Percentiles rank a stretch among this genome's conserved stretches.
Evolutionary conservation across 208 protist genomes (phyloP).

Genomic region (Acanthamoeba healyi): DNA sequence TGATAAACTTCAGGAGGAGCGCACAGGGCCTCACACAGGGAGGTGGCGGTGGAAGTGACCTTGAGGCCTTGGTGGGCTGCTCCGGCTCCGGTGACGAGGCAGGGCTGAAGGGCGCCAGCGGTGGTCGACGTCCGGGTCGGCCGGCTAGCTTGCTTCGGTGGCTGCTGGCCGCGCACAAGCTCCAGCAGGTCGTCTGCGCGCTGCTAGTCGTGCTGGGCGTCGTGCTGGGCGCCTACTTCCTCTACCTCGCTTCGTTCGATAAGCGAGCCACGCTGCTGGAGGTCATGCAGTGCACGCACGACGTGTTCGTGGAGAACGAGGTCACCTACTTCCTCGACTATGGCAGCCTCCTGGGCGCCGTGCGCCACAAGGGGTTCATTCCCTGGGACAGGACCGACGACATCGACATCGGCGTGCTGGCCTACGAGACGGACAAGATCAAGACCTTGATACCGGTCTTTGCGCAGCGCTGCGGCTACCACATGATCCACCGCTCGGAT

Average conservation of each 20-base stretch:
- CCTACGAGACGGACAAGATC: neutral
- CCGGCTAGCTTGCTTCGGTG: too few relatives aligned
- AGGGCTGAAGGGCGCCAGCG: too few relatives aligned
- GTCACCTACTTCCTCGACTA: conserved; percentile 59
- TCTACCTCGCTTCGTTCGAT: neutral
- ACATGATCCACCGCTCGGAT: conserved; percentile 47
- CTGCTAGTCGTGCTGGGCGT: too few relatives aligned
- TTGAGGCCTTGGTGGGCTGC: too few relatives aligned
- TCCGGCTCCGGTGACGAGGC: too few relatives aligned
- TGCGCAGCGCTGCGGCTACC: neutral
- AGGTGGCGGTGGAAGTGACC: too few relatives aligned
- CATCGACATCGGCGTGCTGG: conserved; percentile 38
- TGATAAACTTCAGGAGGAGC: too few relatives aligned
- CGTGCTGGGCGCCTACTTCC: too few relatives aligned
- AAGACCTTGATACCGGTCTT: neutral
- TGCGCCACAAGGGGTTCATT: conserved; percentile 38
- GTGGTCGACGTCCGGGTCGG: too few relatives aligned
- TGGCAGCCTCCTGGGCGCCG: conserved; percentile 16
- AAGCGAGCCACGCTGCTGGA: neutral
- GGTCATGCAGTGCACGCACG: conserved; percentile 45
- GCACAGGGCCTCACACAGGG: too few relatives aligned
- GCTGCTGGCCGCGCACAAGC: too few relatives aligned
- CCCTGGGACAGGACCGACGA: conserved; percentile 35
- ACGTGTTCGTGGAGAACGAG: neutral
- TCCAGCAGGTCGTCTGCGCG: too few relatives aligned